Evolutionary conservation across 2,329 filamentous ascomycete genomes (phyloP), one percentile per base, ranked within the genome.

Genomic region (Ascochyta koolunga): DNA sequence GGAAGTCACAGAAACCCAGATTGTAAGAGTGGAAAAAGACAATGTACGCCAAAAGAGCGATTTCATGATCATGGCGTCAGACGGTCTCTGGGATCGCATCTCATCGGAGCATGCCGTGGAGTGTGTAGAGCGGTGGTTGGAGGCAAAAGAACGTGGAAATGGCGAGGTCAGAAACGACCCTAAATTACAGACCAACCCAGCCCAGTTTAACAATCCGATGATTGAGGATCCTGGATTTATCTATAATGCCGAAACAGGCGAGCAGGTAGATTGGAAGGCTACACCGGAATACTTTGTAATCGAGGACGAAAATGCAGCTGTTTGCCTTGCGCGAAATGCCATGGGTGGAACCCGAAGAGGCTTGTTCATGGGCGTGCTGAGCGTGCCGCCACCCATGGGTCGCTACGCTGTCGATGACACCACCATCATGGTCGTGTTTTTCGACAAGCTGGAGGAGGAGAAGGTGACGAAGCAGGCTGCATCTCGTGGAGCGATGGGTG

Each of bases 41-140:
- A 47, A 25, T 15, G 32, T 39, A 1, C 42, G 32, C 2, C 77
- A 79, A 1, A 62, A 59, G 24, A 61, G 60, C 39, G 80, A 83
- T 43, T 90, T 90, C 62, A 69, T 89, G 45, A 86, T 90, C 56
- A 77, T 90, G 60, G 87, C 86, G 0, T 84, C 81, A 0, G 87
- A 90, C 60, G 87, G 88, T 0, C 67, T 90, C 1, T 91, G 87
- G 82, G 85, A 89, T 57, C 77, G 77, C 42, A 79, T 89, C 19
- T 79, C 78, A 10, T 86, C 75, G 56, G 77, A 82, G 37, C 76
- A 87, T 59, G 85, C 83, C 0, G 85, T 88, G 1, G 75, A 80
- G 19, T 79, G 86, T 25, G 82, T 87, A 0, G 77, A 78, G 32
- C 76, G 74, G 54, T 90, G 86, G 85, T 67, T 83, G 10, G 74